Evolutionary conservation across 1,284 basidiomycete genomes (phyloP), one percentile per base, ranked within the genome.

Genomic region (Somion occarium): DNA sequence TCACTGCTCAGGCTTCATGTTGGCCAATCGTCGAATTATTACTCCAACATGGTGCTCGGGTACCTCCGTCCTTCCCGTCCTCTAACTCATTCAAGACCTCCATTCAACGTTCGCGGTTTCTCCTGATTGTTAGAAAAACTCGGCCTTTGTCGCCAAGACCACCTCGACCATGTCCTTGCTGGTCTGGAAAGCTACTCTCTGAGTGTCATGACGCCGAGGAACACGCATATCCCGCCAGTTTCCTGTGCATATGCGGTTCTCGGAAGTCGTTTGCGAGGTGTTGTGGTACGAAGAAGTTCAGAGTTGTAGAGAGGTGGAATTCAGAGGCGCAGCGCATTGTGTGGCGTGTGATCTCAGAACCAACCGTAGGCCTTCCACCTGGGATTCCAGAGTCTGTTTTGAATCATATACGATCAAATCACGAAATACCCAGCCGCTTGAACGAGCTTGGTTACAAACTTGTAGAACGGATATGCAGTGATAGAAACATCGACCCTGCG

Each of bases 121-220:
- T 20, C n/a, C 30, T 44, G 19, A 43, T 52, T 37, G 23, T 49
- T 13, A 23, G 27, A 15, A 39, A 43, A 4, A 30, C 39, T 5
- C 38, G 24, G 4, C 18, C 46, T 4, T 12, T 38, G 26, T 41
- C 2, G 1, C 44, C 54, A 3, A 53, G 53, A 7, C 55, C 57
- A 5, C 45, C 50, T n/a, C 56, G 48, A 4, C 53, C 41, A 4
- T 56, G 59, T 41, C 57, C 59, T 3, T 60, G 59, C 51, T 59
- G 48, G 41, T 60, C 59, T 9, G 57, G 57, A 12, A 42, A 53
- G 30, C 44, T 48, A 3, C 56, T 60, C 15, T 18, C n/a, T 5
- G 47, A 57, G 3, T 59, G 59, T 38, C 59, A 60, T 51, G 51
- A 19, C 15, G 48, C 38, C 18, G 15, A 25, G 11, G 18, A 46